Conservation (phyloP, 768 basidiomycete genomes). For the Rhizopogon vulgaris region DNA sequence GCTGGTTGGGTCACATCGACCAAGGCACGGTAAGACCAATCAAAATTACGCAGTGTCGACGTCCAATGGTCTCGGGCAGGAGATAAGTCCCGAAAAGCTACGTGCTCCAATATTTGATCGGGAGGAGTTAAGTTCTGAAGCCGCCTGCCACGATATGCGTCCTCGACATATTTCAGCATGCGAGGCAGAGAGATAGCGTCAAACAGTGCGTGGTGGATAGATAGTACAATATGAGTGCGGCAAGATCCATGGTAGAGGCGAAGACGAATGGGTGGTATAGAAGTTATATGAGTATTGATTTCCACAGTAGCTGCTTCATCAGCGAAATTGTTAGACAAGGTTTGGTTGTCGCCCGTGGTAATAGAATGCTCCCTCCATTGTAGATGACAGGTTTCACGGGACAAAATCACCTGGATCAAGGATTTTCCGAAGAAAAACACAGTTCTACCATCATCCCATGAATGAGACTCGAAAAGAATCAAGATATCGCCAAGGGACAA, state of each 20-base stretch:
- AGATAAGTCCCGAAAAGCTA: slow-evolving; percentile 9
- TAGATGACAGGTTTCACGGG: slow-evolving; percentile 4
- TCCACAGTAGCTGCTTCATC: slow-evolving; percentile 18
- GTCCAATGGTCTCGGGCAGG: slow-evolving; percentile 20
- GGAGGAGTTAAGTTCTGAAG: slow-evolving; percentile 8
- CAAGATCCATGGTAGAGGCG: slow-evolving; percentile 5
- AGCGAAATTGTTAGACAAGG: slow-evolving; percentile 17
- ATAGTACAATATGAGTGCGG: slow-evolving; percentile 14
- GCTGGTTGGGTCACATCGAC: not conserved
- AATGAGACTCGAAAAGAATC: not conserved
- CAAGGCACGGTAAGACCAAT: slow-evolving; percentile 12
- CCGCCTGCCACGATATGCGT: slow-evolving; percentile 8
- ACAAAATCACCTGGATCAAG: slow-evolving; percentile 23
- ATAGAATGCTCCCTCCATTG: slow-evolving; percentile 13
- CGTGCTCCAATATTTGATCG: slow-evolving; percentile 17
- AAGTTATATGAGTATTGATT: slow-evolving; percentile 16
- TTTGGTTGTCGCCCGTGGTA: slow-evolving; percentile 5
- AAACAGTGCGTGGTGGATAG: slow-evolving; percentile 29
- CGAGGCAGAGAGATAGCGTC: slow-evolving; percentile 26
- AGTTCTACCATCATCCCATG: slow-evolving; percentile 13
- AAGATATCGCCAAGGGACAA: not conserved
- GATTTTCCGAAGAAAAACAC: slow-evolving; percentile 25
- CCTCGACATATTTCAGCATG: slow-evolving; percentile 23
- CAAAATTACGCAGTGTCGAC: slow-evolving; percentile 12
- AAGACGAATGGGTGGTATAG: slow-evolving; percentile 13